Evolutionary conservation across 345 rosid species (phyloP), one percentile per base, ranked within the genome.

Genomic region (Arabidopsis arenosa): DNA sequence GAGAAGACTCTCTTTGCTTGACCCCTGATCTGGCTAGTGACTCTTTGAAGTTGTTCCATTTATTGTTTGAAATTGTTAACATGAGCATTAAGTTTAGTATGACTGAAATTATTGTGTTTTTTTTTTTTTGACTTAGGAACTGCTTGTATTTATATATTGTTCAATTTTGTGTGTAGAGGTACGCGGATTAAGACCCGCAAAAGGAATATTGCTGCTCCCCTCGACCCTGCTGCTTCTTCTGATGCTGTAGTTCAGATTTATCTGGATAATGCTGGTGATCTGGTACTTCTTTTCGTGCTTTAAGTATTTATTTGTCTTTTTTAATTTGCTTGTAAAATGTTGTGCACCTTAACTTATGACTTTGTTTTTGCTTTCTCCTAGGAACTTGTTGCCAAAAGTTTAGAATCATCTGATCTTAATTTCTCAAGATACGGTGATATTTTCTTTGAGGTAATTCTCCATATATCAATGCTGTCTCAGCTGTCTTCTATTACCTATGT

Each of bases 111-210:
- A 43, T 14, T 51, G 26, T 28, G 26, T 18, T 33, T 36, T 28
- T 49, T 28, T 18, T 18, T 33, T 36, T 28, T 49, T 44, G 4
- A 63, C 54, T 11, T 37, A 0, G 45, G 36, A 35, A 49, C 5
- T 35, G 35, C 8, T 48, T 51, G 35, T 4, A 1, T 54, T 30
- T 14, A 15, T 68, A 5, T 0, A 10, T 23, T 39, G 0, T 39
- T 37, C 15, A 9, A 68, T 15, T 80, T 7, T 41, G 3, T 79
- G 48, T 66, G 57, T 33, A 64, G 98, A 79, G 98, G 99, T 73
- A 88, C 97, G 97, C 98, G 98, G 98, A 95, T 95, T 92, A 95
- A 95, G 98, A 85, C 98, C 98, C 97, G 98, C 97, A 95, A 95
- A 85, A 89, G 98, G 89, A 95, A 95, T 76, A 95, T 95, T 62